Conservation (phyloP, 768 basidiomycete species). For the Trametes elegans region DNA sequence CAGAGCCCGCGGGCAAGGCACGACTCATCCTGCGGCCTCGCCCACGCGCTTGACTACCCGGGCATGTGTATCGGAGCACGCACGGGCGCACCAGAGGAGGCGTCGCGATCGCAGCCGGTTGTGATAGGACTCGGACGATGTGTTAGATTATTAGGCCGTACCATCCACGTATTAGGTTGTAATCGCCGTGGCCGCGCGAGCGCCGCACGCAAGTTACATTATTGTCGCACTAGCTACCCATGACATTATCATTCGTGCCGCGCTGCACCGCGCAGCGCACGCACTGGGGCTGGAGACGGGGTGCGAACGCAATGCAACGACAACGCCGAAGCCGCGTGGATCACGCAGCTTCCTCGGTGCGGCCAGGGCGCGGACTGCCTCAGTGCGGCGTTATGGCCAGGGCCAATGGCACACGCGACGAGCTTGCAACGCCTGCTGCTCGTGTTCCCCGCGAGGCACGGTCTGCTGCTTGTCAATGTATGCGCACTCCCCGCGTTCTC, state of each 20-base stretch:
- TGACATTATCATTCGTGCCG: slow-evolving; percentile 4
- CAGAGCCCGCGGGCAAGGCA: slow-evolving; percentile 4
- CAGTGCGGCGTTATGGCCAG: slow-evolving; percentile 12
- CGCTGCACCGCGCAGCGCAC: neutral
- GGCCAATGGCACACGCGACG: slow-evolving; percentile 1
- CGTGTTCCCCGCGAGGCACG: slow-evolving; percentile 28
- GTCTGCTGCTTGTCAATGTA: neutral
- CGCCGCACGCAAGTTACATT: slow-evolving; percentile 15
- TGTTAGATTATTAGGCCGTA: slow-evolving; percentile 19
- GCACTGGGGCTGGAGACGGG: neutral
- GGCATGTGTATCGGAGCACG: neutral
- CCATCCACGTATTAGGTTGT: slow-evolving; percentile 15
- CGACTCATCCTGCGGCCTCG: neutral
- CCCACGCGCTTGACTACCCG: neutral
- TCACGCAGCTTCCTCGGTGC: slow-evolving; percentile 12
- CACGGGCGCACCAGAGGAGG: neutral
- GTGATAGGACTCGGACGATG: slow-evolving; percentile 12
- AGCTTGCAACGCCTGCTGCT: slow-evolving; percentile 18
- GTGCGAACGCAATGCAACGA: neutral
- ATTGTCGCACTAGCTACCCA: slow-evolving; percentile 16
- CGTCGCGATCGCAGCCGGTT: slow-evolving; percentile 11
- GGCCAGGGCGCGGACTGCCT: too few relatives aligned
- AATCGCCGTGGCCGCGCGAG: slow-evolving; percentile 12
- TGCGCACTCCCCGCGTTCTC: slow-evolving; percentile 1
- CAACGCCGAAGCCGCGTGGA: slow-evolving; percentile 14